phyloP scores from a whole-genome alignment of 371 early-diverging fungal genomes.

The Rhizopus stolonifer region DNA sequence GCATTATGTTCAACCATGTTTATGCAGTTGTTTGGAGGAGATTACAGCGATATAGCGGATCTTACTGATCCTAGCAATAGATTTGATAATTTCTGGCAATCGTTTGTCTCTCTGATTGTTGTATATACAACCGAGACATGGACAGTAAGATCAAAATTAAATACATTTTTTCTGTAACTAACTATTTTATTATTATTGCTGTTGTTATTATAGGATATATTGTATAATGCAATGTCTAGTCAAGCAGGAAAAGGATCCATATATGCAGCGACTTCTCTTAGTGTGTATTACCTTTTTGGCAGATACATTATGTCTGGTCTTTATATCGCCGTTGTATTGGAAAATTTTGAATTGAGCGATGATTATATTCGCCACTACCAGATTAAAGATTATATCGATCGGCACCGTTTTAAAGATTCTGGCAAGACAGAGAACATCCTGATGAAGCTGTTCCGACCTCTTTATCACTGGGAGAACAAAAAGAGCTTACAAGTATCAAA shows the following conservation, averaged over 20 bases:
- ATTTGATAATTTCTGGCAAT: conserved; percentile 50
- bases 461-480: conserved; percentile 30
- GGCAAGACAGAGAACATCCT: conserved; percentile 31
- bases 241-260: conserved; percentile 45
- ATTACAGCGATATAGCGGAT: conserved; percentile 26
- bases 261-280: conserved; percentile 49
- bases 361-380: conserved; percentile 60
- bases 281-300: conserved; percentile 56
- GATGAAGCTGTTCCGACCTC: conserved; percentile 30
- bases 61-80: conserved; percentile 27
- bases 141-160: conserved; percentile 31
- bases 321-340: conserved; percentile 65
- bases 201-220: conserved; percentile 27
- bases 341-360: conserved; percentile 65
- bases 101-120: conserved; percentile 50
- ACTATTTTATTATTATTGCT: neutral
- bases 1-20: conserved; percentile 43
- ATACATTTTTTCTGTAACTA: too few relatives aligned
- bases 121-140: conserved; percentile 64
- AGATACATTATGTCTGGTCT: conserved; percentile 63
- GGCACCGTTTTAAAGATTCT: conserved; percentile 40
- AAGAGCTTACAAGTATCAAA: conserved; percentile 43
- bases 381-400: conserved; percentile 55
- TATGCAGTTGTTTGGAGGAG: conserved; percentile 54
- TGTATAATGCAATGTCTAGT: conserved; percentile 56